These are phyloP conservation scores for Phytophthora cactorum DNA, from an alignment of 352 stramenopile genomes.

Conservation along the genomic window DNA sequence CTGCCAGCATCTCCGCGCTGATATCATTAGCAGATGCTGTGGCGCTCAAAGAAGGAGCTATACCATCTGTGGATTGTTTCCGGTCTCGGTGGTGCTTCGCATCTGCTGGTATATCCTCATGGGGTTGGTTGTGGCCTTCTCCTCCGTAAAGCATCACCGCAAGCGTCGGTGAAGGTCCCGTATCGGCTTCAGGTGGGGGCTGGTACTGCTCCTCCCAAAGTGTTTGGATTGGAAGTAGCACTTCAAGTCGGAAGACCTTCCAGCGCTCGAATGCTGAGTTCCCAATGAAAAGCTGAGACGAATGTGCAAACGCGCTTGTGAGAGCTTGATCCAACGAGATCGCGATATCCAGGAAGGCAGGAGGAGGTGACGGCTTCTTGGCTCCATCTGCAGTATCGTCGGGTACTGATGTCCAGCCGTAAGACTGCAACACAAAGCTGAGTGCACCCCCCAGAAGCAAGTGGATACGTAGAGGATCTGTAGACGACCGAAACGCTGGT, in stretches of 20 bases:
- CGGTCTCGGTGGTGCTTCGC: constrained; percentile 18
- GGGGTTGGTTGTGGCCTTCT: constrained; percentile 2
- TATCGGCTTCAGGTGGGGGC: constrained; percentile 9
- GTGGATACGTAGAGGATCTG: constrained; percentile 59
- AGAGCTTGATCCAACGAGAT: constrained; percentile 82
- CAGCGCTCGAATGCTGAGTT: constrained; percentile 48
- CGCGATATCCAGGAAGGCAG: constrained; percentile 71
- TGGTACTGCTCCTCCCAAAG: constrained; percentile 73
- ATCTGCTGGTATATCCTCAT: constrained; percentile 23
- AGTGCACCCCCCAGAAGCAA: constrained; percentile 57
- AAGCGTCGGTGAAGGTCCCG: constrained; percentile 25
- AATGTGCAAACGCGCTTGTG: constrained; percentile 62
- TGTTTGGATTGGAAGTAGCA: constrained; percentile 67
- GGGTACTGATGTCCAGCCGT: constrained; percentile 27
- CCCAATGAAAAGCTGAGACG: constrained; percentile 54
- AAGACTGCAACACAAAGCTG: constrained; percentile 49
- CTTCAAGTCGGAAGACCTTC: constrained; percentile 52
- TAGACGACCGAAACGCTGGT: constrained; percentile 58
- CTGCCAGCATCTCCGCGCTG: neutral
- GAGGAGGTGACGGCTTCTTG: constrained; percentile 33
- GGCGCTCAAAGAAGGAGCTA: neutral
- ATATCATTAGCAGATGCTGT: neutral
- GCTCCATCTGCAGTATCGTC: neutral
- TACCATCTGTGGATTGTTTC: constrained; percentile 18
- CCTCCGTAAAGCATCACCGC: constrained; percentile 29